Percentiles rank a stretch among this genome's conserved stretches.
phyloP scores from a whole-genome alignment of 805 yeast species.

The Teunomyces pallodes region DNA sequence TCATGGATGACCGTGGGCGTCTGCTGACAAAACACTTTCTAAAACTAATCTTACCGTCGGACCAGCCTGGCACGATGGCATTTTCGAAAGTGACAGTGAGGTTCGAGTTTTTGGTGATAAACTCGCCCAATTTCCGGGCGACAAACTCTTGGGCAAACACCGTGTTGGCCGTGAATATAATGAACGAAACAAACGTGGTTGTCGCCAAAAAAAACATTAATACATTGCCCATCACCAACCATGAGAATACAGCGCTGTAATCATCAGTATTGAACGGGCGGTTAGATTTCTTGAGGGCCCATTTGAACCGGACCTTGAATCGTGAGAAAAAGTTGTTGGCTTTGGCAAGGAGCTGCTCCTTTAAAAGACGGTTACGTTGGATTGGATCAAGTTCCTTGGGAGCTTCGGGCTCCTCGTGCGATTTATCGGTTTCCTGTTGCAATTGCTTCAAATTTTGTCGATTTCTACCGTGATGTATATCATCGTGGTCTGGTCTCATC shows the following conservation, averaged over 20 bases:
- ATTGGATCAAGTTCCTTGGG: slow-evolving; percentile 6
- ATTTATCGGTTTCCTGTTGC: neutral
- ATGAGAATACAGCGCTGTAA: slow-evolving; percentile 82
- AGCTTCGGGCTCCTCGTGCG: neutral
- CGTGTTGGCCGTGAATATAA: slow-evolving; percentile 75
- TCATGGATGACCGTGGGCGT: slow-evolving; percentile 61
- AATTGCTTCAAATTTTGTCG: neutral
- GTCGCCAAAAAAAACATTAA: slow-evolving; percentile 80
- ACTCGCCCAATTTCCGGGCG: slow-evolving; percentile 76
- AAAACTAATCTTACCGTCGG: slow-evolving; percentile 79
- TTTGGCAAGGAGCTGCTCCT: slow-evolving; percentile 22
- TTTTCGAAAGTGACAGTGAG: slow-evolving; percentile 84
- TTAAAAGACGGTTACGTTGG: slow-evolving; percentile 14
- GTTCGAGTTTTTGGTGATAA: slow-evolving; percentile 79
- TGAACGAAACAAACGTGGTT: slow-evolving; percentile 83
- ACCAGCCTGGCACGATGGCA: slow-evolving; percentile 94
- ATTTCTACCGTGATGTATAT: neutral
- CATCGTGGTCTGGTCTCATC: neutral
- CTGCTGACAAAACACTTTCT: slow-evolving; percentile 82
- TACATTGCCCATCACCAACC: slow-evolving; percentile 88
- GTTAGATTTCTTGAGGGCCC: slow-evolving; percentile 72
- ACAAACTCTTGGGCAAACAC: slow-evolving; percentile 86
- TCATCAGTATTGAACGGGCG: slow-evolving; percentile 93
- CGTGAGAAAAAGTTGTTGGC: slow-evolving; percentile 31
- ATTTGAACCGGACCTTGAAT: slow-evolving; percentile 47